A percentile compares a stretch with the other conserved stretches of the same genome.
Conservation (phyloP, 768 basidiomycete species). For the Plicaturopsis crispa region DNA sequence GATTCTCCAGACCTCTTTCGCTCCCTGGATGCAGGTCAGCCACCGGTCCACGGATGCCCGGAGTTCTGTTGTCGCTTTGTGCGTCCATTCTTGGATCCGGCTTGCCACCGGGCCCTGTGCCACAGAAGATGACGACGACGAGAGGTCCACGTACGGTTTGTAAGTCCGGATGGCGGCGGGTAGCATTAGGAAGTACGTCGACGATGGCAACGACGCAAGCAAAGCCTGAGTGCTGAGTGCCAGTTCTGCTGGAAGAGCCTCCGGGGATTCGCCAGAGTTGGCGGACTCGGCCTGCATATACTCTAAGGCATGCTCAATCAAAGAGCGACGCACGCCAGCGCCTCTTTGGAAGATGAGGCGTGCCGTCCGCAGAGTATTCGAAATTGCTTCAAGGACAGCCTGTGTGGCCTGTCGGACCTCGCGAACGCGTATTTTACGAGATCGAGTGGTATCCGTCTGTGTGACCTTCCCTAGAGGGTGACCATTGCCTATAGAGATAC, state of each 20-base stretch:
- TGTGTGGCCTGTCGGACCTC: slow-evolving; percentile 50
- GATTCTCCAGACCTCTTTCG: slow-evolving; percentile 69
- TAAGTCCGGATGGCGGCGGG: slow-evolving; percentile 67
- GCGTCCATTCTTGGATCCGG: slow-evolving; percentile 60
- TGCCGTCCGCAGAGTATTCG: slow-evolving; percentile 48
- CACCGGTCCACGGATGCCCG: slow-evolving; percentile 40
- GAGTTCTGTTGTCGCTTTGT: slow-evolving; percentile 38
- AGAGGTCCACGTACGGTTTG: slow-evolving; percentile 77
- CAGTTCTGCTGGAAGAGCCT: slow-evolving; percentile 39
- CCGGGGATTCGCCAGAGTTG: slow-evolving; percentile 12
- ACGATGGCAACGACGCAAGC: slow-evolving; percentile 69
- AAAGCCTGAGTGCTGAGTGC: slow-evolving; percentile 61
- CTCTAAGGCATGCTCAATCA: slow-evolving; percentile 51
- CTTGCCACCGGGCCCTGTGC: slow-evolving; percentile 32
- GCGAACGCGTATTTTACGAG: slow-evolving; percentile 29
- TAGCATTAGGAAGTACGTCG: slow-evolving; percentile 73
- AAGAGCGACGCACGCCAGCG: slow-evolving; percentile 24
- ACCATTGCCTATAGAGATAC: slow-evolving; percentile 24
- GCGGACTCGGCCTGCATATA: slow-evolving; percentile 50
- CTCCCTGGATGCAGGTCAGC: slow-evolving; percentile 50
- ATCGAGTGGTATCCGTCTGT: neutral
- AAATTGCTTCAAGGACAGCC: slow-evolving; percentile 45
- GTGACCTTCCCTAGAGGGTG: slow-evolving; percentile 14
- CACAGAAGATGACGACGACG: slow-evolving; percentile 48
- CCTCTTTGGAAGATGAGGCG: slow-evolving; percentile 48